phyloP scores from a whole-genome alignment of 371 early-diverging fungal genomes.

The Mucor saturninus region DNA sequence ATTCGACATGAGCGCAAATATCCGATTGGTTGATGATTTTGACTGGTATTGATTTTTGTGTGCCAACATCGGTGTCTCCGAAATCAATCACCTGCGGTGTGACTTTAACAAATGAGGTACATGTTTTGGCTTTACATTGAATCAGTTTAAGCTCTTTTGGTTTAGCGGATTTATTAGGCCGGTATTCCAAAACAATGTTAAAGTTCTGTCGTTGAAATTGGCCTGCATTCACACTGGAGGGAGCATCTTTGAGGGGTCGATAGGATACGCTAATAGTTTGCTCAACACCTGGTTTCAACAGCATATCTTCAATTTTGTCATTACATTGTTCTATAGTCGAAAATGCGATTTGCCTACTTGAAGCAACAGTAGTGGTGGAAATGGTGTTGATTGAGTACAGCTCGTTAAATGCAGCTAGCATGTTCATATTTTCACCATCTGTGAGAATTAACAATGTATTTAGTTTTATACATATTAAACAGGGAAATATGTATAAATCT shows the following conservation, averaged over 20 bases:
- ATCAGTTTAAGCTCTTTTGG: slow-evolving; percentile 80
- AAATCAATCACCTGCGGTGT: slow-evolving; percentile 83
- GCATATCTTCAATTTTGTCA: slow-evolving; percentile 84
- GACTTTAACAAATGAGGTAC: slow-evolving; percentile 91
- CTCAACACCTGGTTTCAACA: slow-evolving; percentile 84
- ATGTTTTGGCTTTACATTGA: slow-evolving; percentile 87
- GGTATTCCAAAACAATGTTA: slow-evolving; percentile 74
- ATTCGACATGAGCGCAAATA: slow-evolving; percentile 80
- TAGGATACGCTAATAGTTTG: slow-evolving; percentile 81
- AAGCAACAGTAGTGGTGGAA: neutral
- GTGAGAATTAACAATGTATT: neutral
- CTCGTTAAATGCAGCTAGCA: slow-evolving; percentile 14
- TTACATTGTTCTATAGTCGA: slow-evolving; percentile 8
- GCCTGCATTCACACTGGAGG: slow-evolving; percentile 68
- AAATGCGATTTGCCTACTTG: neutral
- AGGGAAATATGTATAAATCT: neutral
- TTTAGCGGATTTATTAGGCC: slow-evolving; percentile 52
- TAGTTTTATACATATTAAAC: neutral
- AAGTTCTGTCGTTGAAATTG: slow-evolving; percentile 77
- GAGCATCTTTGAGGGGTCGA: slow-evolving; percentile 66
- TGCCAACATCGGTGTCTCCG: slow-evolving; percentile 94
- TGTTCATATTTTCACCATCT: slow-evolving; percentile 18
- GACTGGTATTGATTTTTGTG: slow-evolving; percentile 83
- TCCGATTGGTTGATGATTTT: slow-evolving; percentile 86
- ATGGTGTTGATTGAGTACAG: slow-evolving; percentile 1